A percentile compares a stretch with the other conserved stretches of the same genome.
Evolutionary conservation across 495 filamentous ascomycete genomes (phyloP).

Genomic region (Evansstolkia leycettana): DNA sequence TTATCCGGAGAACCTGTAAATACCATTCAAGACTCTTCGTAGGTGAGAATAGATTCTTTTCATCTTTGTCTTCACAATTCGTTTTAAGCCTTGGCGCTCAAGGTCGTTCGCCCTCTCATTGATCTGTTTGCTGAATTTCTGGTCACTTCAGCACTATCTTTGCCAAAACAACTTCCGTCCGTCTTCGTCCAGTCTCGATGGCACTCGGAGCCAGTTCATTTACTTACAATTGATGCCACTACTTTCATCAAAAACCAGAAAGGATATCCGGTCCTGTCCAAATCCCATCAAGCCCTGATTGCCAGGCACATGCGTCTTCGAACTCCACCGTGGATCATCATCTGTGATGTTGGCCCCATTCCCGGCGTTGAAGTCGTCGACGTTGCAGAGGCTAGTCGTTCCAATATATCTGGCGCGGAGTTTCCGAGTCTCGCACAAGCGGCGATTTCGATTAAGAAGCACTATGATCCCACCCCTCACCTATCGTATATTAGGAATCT

Average conservation of each 20-base stretch:
- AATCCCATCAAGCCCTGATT: slow-evolving; percentile 66
- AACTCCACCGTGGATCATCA: slow-evolving; percentile 65
- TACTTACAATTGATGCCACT: slow-evolving; percentile 53
- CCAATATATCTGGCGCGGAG: slow-evolving; percentile 33
- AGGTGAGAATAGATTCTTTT: slow-evolving; percentile 48
- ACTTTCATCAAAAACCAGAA: slow-evolving; percentile 68
- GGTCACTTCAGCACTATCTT: slow-evolving; percentile 47
- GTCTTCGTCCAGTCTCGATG: slow-evolving; percentile 70
- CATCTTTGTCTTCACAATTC: not conserved
- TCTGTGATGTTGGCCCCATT: slow-evolving; percentile 64
- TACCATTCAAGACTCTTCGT: slow-evolving; percentile 72
- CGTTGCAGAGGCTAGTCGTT: slow-evolving; percentile 14
- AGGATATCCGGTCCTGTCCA: slow-evolving; percentile 74
- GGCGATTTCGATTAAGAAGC: slow-evolving; percentile 32
- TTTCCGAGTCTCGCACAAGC: slow-evolving; percentile 60
- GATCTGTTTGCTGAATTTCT: no score
- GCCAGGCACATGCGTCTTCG: slow-evolving; percentile 74
- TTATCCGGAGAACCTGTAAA: slow-evolving; percentile 73
- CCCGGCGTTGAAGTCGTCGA: slow-evolving; percentile 36
- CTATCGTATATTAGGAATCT: slow-evolving; percentile 74
- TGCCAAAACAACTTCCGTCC: slow-evolving; percentile 70
- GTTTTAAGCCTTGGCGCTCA: no score
- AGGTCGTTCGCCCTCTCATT: no score
- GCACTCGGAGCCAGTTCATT: slow-evolving; percentile 83
- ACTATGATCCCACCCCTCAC: slow-evolving; percentile 51